Base-by-base conservation (phyloP, 805 yeast genomes). In the Sugiyamaella valdiviana region DNA sequence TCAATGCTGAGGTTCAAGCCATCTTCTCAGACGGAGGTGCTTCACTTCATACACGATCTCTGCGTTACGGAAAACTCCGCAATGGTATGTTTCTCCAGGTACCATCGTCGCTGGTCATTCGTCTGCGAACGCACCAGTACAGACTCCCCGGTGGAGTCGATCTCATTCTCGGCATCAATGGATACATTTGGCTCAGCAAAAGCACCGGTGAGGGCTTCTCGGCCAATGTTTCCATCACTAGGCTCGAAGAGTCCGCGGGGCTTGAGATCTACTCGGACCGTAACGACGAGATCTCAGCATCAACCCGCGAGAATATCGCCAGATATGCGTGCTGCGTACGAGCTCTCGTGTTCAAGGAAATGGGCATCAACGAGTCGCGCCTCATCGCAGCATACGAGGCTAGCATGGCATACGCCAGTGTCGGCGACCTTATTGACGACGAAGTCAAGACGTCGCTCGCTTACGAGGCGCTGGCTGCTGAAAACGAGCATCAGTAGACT, bases 1-100 rank as follows among this genome's bases (percentile, higher is more conserved):
- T 93, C 51, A 93, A 93, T 63, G 96, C 97, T 39, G 99, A 93
- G 66, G 96, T 93, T 15, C 99, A 95, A 69, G 81, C 86, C 14
- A 72, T 90, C 37, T 91, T 78, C 65, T 80, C 79, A 56, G 96
- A 89, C 64, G 99, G 99, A 17, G 78, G 88, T 54, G 97, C 96
- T 0, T 83, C 96, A 0, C 70, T 93, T 51, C 99, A 93, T 65
- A 93, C 99, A 1, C 79, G 99, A 65, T 91, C 98, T 0, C 72
- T 95, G 54, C 87, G 90, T 63, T 93, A 93, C 63, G 99, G 99
- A 14, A 93, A 93, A 65, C 73, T 93, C 53, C 79, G 97, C 65
- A 89, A 93, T 63, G 99, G 99, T 36, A 74, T 82, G 26, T 86
- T 89, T 57, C 69, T 85, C 20, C 74, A 75, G 47, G 93, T 91